Evolutionary conservation across 805 yeast genomes (phyloP), one percentile per base, ranked within the genome.

Genomic region (Saccharomycopsis guyanensis): DNA sequence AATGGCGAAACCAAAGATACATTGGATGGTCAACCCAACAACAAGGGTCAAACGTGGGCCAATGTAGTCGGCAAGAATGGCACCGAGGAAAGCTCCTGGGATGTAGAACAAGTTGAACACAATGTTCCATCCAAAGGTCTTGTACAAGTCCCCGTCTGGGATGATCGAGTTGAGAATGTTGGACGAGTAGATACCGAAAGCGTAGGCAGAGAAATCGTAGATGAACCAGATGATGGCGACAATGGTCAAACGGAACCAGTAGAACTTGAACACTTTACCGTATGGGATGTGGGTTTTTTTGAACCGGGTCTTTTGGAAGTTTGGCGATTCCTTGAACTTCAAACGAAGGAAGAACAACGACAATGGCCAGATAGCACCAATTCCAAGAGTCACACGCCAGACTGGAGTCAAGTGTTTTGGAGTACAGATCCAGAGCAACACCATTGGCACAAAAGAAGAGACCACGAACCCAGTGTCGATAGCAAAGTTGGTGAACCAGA

Each of bases 61-160:
- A 49, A 87, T 58, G 64, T 76, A 85, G 64, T 91, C 97, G 16
- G 95, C 74, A 39, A 76, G 66, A 44, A 75, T 58, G n/a, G 95
- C 96, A 59, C 97, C 97, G 18, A 84, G 60, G 62, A 87, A 76
- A 1, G 96, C 73, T 56, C 97, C 97, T 12, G 97, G 97, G 32
- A 89, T 66, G 64, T 89, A 88, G 65, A 91, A 89, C 57, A 85
- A 68, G 65, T 87, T 86, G 58, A 89, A 75, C 6, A 91, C 91
- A 49, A 85, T 83, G 63, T 83, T 86, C 97, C 96, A 91, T 43
- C 96, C 96, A 65, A 87, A 86, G 20, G 85, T 73, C 61, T 78
- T 73, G 66, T 81, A 82, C 48, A 86, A 65, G 55, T 82, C 74
- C 38, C 75, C 73, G 44, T 71, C 76, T 8, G 79, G 75, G 49